phyloP scores from a whole-genome alignment of 768 basidiomycete genomes.

The Pisolithus microcarpus region DNA sequence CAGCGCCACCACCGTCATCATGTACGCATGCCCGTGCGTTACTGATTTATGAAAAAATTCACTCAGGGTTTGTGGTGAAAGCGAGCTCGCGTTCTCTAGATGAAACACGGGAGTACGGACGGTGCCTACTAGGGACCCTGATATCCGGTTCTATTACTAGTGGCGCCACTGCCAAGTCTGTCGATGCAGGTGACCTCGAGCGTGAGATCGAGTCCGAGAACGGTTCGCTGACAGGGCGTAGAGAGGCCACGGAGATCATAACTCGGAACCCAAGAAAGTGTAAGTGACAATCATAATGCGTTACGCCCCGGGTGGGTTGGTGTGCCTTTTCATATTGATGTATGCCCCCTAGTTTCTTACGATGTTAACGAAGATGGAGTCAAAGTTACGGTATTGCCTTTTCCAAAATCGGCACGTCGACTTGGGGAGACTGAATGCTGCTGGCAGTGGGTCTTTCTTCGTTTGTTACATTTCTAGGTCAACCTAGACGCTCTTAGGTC shows the following conservation, averaged over 20 bases:
- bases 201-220: slow-evolving; percentile 36
- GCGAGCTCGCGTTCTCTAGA: slow-evolving; percentile 20
- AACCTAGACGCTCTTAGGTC: no score
- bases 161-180: slow-evolving; percentile 20
- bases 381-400: slow-evolving; percentile 86
- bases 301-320: not conserved
- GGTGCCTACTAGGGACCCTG: slow-evolving; percentile 42
- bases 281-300: slow-evolving; percentile 28
- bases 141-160: slow-evolving; percentile 21
- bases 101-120: no score
- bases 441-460: slow-evolving; percentile 79
- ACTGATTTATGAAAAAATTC: not conserved
- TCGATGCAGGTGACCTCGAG: slow-evolving; percentile 23
- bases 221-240: slow-evolving; percentile 45
- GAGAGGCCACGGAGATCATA: slow-evolving; percentile 86
- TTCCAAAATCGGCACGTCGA: slow-evolving; percentile 85
- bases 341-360: no score
- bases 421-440: slow-evolving; percentile 92
- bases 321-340: not conserved
- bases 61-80: slow-evolving; percentile 4
- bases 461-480: no score
- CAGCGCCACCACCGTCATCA: not conserved
- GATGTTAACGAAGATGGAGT: no score
- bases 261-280: slow-evolving; percentile 88
- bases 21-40: slow-evolving; percentile 12